phyloP scores from a whole-genome alignment of 805 yeast genomes.

The Saccharomycopsis sp. region DNA sequence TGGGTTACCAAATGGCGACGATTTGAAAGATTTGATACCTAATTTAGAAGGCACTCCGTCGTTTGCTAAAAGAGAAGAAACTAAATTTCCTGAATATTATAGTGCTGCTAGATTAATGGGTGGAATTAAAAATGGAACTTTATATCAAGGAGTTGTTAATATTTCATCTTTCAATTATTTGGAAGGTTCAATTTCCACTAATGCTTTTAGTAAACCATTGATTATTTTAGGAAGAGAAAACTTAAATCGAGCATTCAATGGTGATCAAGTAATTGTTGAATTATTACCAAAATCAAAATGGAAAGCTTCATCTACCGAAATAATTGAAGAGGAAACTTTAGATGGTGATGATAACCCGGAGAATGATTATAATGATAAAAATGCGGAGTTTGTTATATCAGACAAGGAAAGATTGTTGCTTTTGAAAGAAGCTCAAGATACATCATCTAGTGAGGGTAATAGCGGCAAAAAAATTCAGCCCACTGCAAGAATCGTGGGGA shows the following conservation, averaged over 20 bases:
- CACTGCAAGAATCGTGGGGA: constrained; percentile 89
- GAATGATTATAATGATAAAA: constrained; percentile 39
- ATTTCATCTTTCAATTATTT: constrained; percentile 81
- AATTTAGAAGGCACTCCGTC: constrained; percentile 38
- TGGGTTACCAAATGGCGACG: constrained; percentile 61
- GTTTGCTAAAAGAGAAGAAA: constrained; percentile 33
- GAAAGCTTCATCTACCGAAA: constrained; percentile 77
- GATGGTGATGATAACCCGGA: constrained; percentile 57
- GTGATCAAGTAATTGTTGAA: constrained; percentile 89
- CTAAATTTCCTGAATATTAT: constrained; percentile 70
- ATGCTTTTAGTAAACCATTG: constrained; percentile 74
- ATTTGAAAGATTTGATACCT: constrained; percentile 73
- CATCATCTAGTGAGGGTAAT: constrained; percentile 41
- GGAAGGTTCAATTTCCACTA: constrained; percentile 74
- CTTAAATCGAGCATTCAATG: constrained; percentile 84
- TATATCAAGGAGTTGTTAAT: constrained; percentile 77
- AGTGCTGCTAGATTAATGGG: constrained; percentile 80
- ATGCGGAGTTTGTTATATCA: constrained; percentile 40
- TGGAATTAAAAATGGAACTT: constrained; percentile 79
- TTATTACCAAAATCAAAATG: constrained; percentile 78
- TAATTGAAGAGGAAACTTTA: constrained; percentile 66
- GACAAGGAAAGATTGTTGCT: constrained; percentile 67
- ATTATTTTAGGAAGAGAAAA: constrained; percentile 76
- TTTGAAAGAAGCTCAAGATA: constrained; percentile 68
- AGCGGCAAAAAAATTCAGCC: constrained; percentile 57